These are phyloP conservation scores for Diaporthe amygdali DNA, from an alignment of 2,329 filamentous ascomycete genomes.

Conservation along the genomic window DNA sequence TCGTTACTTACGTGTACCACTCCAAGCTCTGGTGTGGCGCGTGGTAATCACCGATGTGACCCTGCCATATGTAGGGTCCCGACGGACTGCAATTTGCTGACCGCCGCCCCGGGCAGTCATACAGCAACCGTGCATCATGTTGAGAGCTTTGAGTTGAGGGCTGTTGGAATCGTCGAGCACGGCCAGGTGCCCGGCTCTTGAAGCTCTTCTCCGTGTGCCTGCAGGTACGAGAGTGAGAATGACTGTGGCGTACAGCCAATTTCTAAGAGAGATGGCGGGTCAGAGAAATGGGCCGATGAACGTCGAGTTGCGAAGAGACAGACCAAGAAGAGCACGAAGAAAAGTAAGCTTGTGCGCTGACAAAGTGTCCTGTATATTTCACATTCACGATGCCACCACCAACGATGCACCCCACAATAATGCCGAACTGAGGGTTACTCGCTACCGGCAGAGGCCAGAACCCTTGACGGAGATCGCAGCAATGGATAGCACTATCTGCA, in stretches of 20 bases:
- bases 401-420: slow-evolving; percentile 8
- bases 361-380: background rate
- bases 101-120: slow-evolving; percentile 1
- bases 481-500: background rate
- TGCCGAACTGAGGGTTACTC: slow-evolving; percentile 3
- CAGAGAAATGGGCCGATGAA: background rate
- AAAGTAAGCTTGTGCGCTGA: background rate
- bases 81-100: background rate
- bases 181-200: background rate
- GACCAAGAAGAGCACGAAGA: background rate
- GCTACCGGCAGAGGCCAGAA: slow-evolving; percentile 13
- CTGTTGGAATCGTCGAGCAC: background rate
- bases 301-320: background rate
- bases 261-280: background rate
- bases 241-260: background rate
- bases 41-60: slow-evolving; percentile 16
- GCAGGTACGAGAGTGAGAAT: background rate
- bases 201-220: background rate
- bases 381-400: background rate
- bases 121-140: background rate
- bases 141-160: background rate
- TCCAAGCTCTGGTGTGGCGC: background rate
- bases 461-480: background rate
- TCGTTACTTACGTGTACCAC: background rate
- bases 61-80: background rate